Evolutionary conservation across 306 rosid species (phyloP).

Genomic region (Trifolium repens): DNA sequence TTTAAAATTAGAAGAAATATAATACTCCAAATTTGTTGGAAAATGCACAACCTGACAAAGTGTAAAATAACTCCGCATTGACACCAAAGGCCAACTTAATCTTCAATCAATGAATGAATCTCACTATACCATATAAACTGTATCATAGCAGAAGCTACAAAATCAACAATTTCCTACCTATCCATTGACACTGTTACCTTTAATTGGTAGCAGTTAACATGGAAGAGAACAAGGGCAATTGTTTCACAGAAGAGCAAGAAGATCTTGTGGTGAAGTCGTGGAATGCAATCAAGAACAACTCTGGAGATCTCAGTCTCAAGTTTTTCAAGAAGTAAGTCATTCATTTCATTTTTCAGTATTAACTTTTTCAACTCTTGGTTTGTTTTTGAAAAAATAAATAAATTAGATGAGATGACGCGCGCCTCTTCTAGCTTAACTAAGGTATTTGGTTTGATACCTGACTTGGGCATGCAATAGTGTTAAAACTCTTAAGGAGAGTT

Average conservation of each 20-base stretch:
- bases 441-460: no score
- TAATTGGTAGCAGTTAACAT: not conserved
- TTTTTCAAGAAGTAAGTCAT: slow-evolving; percentile 66
- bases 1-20: no score
- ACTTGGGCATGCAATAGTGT: no score
- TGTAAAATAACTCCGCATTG: slow-evolving; percentile 40
- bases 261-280: slow-evolving; percentile 77
- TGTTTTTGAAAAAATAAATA: no score
- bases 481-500: no score
- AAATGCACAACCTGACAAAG: not conserved
- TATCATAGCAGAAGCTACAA: not conserved
- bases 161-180: not conserved
- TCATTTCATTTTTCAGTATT: not conserved
- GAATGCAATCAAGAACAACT: slow-evolving; percentile 71
- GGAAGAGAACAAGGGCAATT: not conserved
- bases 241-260: slow-evolving; percentile 79
- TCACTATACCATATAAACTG: not conserved
- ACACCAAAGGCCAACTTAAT: slow-evolving; percentile 39
- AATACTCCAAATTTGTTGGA: not conserved
- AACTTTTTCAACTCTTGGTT: no score
- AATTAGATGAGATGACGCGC: no score
- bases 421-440: no score
- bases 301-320: slow-evolving; percentile 63
- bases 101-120: not conserved
- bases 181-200: not conserved